Evolutionary conservation across 306 rosid species (phyloP).

Genomic region (Ormosia semicastrata): DNA sequence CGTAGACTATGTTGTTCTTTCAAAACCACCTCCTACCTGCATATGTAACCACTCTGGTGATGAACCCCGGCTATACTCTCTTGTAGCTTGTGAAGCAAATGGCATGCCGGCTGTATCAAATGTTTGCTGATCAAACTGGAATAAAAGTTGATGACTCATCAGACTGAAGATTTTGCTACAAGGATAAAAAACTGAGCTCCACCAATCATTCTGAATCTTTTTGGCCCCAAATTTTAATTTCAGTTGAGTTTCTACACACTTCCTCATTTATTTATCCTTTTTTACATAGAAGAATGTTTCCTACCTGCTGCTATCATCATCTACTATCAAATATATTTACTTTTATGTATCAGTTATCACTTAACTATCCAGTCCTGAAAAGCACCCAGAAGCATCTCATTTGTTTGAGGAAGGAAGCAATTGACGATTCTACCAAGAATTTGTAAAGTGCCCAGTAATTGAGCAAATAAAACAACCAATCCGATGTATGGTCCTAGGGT

Average conservation of each 20-base stretch:
- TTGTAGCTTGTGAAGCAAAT: slow-evolving; percentile 63
- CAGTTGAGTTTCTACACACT: neutral
- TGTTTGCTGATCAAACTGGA: slow-evolving; percentile 74
- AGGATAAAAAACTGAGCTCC: slow-evolving; percentile 3
- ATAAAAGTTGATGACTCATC: slow-evolving; percentile 33
- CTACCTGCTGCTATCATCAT: neutral
- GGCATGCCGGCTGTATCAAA: slow-evolving; percentile 61
- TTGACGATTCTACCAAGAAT: neutral
- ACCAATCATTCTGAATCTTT: neutral
- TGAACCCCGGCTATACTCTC: slow-evolving; percentile 73
- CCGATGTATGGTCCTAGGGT: neutral
- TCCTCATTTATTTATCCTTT: neutral
- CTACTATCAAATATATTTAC: neutral
- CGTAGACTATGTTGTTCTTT: slow-evolving; percentile 57
- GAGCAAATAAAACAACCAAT: slow-evolving; percentile 9
- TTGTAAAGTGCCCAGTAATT: neutral
- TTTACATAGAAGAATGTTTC: slow-evolving; percentile 17
- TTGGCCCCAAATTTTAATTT: neutral
- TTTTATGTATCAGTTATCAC: neutral
- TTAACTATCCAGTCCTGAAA: neutral
- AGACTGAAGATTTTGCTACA: slow-evolving; percentile 22
- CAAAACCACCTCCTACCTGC: slow-evolving; percentile 92
- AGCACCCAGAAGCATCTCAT: neutral
- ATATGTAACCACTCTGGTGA: slow-evolving; percentile 95
- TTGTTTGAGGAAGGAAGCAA: slow-evolving; percentile 4